Evolutionary conservation across 169 alveolate species (phyloP).

Genomic region (Plasmodium coatneyi): DNA sequence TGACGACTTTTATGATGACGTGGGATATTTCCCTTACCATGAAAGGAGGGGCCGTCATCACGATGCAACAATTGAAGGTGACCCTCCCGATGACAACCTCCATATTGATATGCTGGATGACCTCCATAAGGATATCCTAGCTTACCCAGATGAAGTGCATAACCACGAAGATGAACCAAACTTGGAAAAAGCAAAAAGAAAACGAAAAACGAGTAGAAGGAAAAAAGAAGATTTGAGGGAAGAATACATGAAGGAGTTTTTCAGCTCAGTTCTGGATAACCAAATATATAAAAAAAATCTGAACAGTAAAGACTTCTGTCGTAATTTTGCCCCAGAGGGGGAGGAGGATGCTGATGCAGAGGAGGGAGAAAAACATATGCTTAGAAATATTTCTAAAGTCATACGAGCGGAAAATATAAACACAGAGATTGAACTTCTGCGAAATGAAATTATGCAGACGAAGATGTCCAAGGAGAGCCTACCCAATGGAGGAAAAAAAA

Average conservation of each 20-base stretch:
- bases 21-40: not conserved
- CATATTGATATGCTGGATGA: not conserved
- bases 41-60: not conserved
- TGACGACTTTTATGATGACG: not conserved
- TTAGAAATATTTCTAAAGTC: not conserved
- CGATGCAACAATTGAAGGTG: not conserved
- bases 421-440: not conserved
- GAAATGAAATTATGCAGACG: not conserved
- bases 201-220: not conserved
- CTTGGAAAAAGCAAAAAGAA: not conserved
- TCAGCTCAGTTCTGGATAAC: not conserved
- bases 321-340: not conserved
- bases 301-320: not conserved
- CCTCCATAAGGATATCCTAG: not conserved
- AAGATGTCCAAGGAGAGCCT: not conserved
- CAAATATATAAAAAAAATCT: not conserved
- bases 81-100: not conserved
- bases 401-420: not conserved
- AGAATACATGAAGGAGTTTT: not conserved
- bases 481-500: not conserved
- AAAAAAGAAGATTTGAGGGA: not conserved
- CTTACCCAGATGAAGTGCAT: not conserved
- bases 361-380: not conserved
- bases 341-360: not conserved
- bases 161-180: not conserved